Evolutionary conservation across 192 early-diverging fungal genomes (phyloP), one percentile per base, ranked within the genome.

Genomic region (Mortierella antarctica): DNA sequence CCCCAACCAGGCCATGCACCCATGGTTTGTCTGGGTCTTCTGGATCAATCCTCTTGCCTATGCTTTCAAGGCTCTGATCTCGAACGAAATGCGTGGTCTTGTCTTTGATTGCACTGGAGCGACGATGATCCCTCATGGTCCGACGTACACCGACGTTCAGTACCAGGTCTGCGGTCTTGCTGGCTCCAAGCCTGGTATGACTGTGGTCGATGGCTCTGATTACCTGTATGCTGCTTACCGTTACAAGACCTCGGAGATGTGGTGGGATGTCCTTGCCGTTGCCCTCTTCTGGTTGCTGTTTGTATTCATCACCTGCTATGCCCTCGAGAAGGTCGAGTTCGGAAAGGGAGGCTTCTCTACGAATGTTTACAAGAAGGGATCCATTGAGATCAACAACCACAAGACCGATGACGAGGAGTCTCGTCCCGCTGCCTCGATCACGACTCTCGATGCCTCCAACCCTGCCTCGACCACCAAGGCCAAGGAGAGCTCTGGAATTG

Each of bases 21-120:
- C 89, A 31, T 89, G 88, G 90, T 78, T 91, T 18, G 74, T 65
- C 31, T 89, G 88, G 89, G 84, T 91, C 49, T 89, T 82, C 71
- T 92, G 87, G 87, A 88, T 92, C 65, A 90, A 91, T 54, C 90
- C 91, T 9, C 77, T 91, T 14, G 74, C 86, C 3, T 91, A 91
- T 56, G 88, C 83, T 1, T 86, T 90, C 63, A 87, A 89, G 61
- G 80, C 90, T 10, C 70, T 92, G 5, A 73, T 92, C 48, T 85
- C 87, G 11, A 92, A 92, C 70, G 90, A 92, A 80, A 89, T 92
- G 74, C 55, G 75, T 12, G 92, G 90, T 18, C 82, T 89, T 41
- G 57, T 63, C 2, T 88, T 87, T 44, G 48, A 72, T 23, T 88
- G 85, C 46, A 56, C 73, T 45, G 81, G 71, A 49, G 6, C 49